Evolutionary conservation across 768 basidiomycete species (phyloP).

Genomic region (Collybiopsis confluens): DNA sequence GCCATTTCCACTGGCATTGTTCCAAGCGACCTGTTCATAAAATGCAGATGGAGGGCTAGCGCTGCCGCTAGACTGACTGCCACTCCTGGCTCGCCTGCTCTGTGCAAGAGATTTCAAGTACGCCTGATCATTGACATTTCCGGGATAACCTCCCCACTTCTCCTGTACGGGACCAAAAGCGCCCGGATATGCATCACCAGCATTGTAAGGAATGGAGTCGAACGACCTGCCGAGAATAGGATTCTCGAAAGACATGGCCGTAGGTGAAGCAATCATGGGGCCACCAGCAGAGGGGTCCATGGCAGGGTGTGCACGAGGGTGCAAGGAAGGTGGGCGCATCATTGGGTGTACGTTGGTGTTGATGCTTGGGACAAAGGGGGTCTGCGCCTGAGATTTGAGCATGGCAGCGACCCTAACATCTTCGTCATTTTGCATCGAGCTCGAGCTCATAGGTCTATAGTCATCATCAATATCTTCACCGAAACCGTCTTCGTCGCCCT

Average conservation of each 20-base stretch:
- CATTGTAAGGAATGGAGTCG: conserved; percentile 3
- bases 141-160: conserved; percentile 1
- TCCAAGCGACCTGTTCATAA: conserved; percentile 2
- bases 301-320: background rate
- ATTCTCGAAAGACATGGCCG: conserved; percentile 46
- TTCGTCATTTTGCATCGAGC: conserved; percentile 18
- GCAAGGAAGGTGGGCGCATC: conserved; percentile 11
- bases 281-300: conserved; percentile 14
- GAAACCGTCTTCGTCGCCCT: conserved; percentile 35
- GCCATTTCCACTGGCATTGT: background rate
- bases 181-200: conserved; percentile 16
- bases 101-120: conserved; percentile 1
- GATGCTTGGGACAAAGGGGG: conserved; percentile 3
- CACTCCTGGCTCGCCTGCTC: conserved; percentile 19
- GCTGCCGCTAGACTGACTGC: conserved; percentile 20
- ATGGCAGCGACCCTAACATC: background rate
- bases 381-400: conserved; percentile 12
- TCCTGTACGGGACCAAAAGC: conserved; percentile 11
- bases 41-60: conserved; percentile 1
- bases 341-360: conserved; percentile 9
- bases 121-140: conserved; percentile 2
- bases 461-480: conserved; percentile 30
- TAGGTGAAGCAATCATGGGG: conserved; percentile 43
- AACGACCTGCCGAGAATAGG: conserved; percentile 34
- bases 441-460: conserved; percentile 14